phyloP scores from a whole-genome alignment of 805 yeast species.

The Lipomyces yamadae region DNA sequence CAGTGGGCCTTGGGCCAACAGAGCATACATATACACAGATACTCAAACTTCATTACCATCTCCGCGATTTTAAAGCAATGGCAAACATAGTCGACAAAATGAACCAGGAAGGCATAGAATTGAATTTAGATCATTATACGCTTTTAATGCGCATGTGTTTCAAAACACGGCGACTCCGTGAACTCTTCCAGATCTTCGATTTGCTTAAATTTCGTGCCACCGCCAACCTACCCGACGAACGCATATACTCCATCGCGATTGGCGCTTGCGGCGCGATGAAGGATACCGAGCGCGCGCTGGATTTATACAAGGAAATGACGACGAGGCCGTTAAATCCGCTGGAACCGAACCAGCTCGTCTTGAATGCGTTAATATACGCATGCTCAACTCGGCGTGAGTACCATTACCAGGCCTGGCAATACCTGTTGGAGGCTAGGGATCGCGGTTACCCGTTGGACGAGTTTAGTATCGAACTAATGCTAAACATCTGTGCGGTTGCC shows the following conservation, averaged over 20 bases:
- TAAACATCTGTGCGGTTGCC: slow-evolving; percentile 75
- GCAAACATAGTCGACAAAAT: slow-evolving; percentile 37
- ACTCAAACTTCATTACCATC: slow-evolving; percentile 43
- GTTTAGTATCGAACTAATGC: slow-evolving; percentile 65
- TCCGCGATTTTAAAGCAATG: slow-evolving; percentile 39
- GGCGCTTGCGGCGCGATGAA: slow-evolving; percentile 64
- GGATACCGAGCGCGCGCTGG: slow-evolving; percentile 74
- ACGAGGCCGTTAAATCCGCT: slow-evolving; percentile 46
- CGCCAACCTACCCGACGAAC: slow-evolving; percentile 66
- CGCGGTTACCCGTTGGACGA: slow-evolving; percentile 42
- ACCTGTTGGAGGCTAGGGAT: slow-evolving; percentile 63
- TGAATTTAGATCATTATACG: slow-evolving; percentile 35
- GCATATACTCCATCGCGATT: slow-evolving; percentile 74
- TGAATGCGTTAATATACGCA: slow-evolving; percentile 67
- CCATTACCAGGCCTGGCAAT: slow-evolving; percentile 73
- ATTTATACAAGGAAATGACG: slow-evolving; percentile 72
- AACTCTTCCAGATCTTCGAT: slow-evolving; percentile 76
- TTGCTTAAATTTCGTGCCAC: slow-evolving; percentile 80
- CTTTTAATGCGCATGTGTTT: slow-evolving; percentile 28
- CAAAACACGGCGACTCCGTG: slow-evolving; percentile 51
- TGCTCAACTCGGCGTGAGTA: slow-evolving; percentile 61
- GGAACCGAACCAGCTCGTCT: slow-evolving; percentile 52
- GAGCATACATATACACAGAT: slow-evolving; percentile 44
- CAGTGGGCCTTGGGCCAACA: slow-evolving; percentile 38
- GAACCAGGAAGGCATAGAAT: slow-evolving; percentile 39